phyloP scores from a whole-genome alignment of 768 basidiomycete species.

The Strobilomyces confusus region DNA sequence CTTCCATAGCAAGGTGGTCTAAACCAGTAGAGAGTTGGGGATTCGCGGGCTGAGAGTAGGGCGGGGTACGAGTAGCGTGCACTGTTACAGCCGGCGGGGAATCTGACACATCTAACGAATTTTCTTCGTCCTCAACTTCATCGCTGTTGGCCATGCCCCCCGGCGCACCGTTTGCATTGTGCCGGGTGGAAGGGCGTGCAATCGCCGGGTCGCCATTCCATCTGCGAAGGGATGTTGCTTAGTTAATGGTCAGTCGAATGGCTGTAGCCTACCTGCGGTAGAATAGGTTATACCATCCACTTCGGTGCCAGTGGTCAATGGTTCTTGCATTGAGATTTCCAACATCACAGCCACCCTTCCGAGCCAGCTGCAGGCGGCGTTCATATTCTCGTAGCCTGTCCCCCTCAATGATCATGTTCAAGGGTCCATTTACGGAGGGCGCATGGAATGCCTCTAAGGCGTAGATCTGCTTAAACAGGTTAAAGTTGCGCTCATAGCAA shows the following conservation, averaged over 20 bases:
- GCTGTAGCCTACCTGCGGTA: constrained; percentile 48
- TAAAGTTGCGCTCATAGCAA: constrained; percentile 82
- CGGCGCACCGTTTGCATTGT: constrained; percentile 29
- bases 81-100: constrained; percentile 28
- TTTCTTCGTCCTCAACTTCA: constrained; percentile 50
- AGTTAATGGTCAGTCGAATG: not conserved
- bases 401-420: constrained; percentile 48
- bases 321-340: constrained; percentile 71
- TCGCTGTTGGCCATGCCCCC: constrained; percentile 39
- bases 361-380: constrained; percentile 60
- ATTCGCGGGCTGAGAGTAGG: constrained; percentile 18
- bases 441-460: constrained; percentile 54
- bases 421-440: constrained; percentile 32
- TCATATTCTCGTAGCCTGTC: constrained; percentile 72
- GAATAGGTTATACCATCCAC: constrained; percentile 75
- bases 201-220: constrained; percentile 67
- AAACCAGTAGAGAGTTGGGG: constrained; percentile 9
- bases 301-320: constrained; percentile 75
- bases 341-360: constrained; percentile 63
- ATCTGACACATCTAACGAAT: constrained; percentile 40
- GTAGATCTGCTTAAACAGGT: constrained; percentile 79
- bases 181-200: constrained; percentile 43
- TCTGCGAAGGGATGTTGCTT: constrained; percentile 32
- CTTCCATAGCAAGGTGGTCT: constrained; percentile 19
- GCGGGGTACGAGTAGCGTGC: constrained; percentile 20